Evolutionary conservation across 768 basidiomycete species (phyloP).

Genomic region (Suillus hirtellus): DNA sequence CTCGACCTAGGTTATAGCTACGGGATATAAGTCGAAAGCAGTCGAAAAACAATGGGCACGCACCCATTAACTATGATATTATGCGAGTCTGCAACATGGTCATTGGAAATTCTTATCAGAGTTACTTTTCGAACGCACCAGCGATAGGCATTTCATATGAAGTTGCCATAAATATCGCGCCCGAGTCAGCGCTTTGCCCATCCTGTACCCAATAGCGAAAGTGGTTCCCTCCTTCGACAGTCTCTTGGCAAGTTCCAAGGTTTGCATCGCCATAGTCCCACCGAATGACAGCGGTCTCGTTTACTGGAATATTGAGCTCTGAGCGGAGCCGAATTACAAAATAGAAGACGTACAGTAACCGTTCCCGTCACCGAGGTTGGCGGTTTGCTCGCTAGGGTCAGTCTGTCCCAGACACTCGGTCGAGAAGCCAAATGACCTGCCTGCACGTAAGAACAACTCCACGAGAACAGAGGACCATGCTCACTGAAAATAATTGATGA

Average conservation of each 20-base stretch:
- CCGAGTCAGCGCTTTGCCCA: conserved; percentile 60
- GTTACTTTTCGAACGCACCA: conserved; percentile 35
- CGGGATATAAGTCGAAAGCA: not conserved
- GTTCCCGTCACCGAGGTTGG: conserved; percentile 82
- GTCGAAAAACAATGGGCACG: conserved; percentile 10
- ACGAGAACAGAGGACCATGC: conserved; percentile 23
- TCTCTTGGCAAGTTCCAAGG: conserved; percentile 85
- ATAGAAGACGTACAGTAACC: conserved; percentile 54
- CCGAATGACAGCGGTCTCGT: conserved; percentile 82
- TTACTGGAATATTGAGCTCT: conserved; percentile 44
- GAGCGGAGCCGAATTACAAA: conserved; percentile 1
- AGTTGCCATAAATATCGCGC: conserved; percentile 73
- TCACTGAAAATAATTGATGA: conserved; percentile 81
- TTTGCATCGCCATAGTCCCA: conserved; percentile 81
- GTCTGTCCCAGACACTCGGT: conserved; percentile 86
- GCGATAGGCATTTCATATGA: conserved; percentile 73
- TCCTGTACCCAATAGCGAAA: conserved; percentile 88
- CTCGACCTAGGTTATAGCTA: conserved; percentile 79
- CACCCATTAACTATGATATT: conserved; percentile 76
- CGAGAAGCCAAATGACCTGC: conserved; percentile 69
- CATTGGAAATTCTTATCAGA: conserved; percentile 3
- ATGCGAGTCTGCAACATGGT: conserved; percentile 47
- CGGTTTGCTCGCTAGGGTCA: conserved; percentile 63
- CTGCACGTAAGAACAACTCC: not conserved
- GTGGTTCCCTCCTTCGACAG: conserved; percentile 84